Conservation (phyloP, 2,329 filamentous ascomycete species). For the Sclerotinia nivalis region DNA sequence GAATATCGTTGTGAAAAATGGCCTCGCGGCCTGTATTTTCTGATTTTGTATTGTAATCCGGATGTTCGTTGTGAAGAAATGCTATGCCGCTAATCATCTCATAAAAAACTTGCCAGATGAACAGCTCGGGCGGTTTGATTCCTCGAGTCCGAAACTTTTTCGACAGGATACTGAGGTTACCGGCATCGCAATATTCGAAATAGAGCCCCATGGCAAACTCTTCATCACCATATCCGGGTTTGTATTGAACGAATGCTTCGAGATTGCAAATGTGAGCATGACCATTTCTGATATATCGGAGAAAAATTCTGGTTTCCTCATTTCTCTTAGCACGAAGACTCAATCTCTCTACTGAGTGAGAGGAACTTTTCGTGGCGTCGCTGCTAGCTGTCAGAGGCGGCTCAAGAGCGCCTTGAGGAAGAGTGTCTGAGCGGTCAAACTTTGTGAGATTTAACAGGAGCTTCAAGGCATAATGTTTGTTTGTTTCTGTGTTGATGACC, state of each 20-base stretch:
- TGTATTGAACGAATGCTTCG: constrained; percentile 15
- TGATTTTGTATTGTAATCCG: neutral
- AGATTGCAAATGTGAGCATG: constrained; percentile 17
- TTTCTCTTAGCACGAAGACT: constrained; percentile 11
- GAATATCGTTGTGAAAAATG: constrained; percentile 3
- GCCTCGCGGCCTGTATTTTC: neutral
- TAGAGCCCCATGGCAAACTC: neutral
- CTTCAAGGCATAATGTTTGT: constrained; percentile 14
- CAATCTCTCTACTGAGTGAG: neutral
- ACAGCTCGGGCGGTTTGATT: neutral
- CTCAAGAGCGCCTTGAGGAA: neutral
- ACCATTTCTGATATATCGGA: neutral
- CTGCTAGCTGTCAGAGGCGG: constrained; percentile 1
- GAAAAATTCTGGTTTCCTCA: constrained; percentile 1
- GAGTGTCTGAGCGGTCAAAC: neutral
- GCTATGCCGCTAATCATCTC: neutral
- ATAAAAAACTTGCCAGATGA: constrained; percentile 9
- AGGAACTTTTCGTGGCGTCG: neutral
- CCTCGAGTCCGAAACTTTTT: neutral
- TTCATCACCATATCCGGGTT: neutral
- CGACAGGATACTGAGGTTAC: neutral
- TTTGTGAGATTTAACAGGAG: neutral
- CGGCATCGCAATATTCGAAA: constrained; percentile 6
- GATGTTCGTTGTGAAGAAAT: constrained; percentile 21
- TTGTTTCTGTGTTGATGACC: neutral